These are phyloP conservation scores for peach (Prunus persica) DNA, from an alignment of 306 rosid genomes.

Conservation along the genomic window Prunus_persica_NCBIv2 NC_034009.1:33686001-33686500, in stretches of 20 bases:
- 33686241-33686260: neutral
- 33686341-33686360: slow-evolving; percentile 77
- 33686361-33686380: slow-evolving; percentile 52
- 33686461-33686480: slow-evolving; percentile 33
- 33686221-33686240: no score
- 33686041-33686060: neutral
- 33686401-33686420: slow-evolving; percentile 43
- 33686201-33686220: slow-evolving; percentile 8
- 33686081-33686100: slow-evolving; percentile 1
- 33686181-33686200: slow-evolving; percentile 6
- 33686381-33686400: slow-evolving; percentile 21
- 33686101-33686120: slow-evolving; percentile 1
- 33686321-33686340: slow-evolving; percentile 44
- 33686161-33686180: neutral
- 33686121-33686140: slow-evolving; percentile 4
- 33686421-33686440: slow-evolving; percentile 40
- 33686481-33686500: neutral
- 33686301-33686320: slow-evolving; percentile 17
- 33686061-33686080: no score
- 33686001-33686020: no score
- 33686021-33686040: neutral
- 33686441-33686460: slow-evolving; percentile 25
- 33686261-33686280: neutral
- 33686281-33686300: neutral
- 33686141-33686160: slow-evolving; percentile 4